Evolutionary conservation across 2,329 filamentous ascomycete species (phyloP).

Genomic region (Curvularia lunata): DNA sequence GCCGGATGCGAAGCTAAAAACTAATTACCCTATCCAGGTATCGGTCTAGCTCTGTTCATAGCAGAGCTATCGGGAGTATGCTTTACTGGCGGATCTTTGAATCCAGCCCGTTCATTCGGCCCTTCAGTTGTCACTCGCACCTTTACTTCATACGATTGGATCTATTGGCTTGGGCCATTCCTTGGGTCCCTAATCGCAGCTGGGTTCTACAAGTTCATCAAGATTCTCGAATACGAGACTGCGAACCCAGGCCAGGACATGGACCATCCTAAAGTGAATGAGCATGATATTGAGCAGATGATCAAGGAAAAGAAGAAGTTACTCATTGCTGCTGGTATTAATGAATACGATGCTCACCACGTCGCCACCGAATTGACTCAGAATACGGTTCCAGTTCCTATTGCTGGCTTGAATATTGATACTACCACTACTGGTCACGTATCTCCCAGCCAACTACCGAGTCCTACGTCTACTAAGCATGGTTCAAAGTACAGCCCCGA

Average conservation of each 20-base stretch:
- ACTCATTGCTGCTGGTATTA: background rate
- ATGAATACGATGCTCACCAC: background rate
- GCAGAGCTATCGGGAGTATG: conserved; percentile 43
- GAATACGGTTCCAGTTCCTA: background rate
- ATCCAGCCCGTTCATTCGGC: conserved; percentile 54
- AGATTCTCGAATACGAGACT: conserved; percentile 43
- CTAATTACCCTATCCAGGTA: background rate
- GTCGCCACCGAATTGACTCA: background rate
- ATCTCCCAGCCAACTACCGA: conserved; percentile 6
- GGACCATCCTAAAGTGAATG: background rate
- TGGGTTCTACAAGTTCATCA: conserved; percentile 56
- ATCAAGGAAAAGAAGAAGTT: background rate
- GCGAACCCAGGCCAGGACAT: conserved; percentile 32
- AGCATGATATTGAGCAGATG: no score
- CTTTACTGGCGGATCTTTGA: conserved; percentile 53
- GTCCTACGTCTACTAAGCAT: background rate
- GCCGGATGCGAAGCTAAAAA: background rate
- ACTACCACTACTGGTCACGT: conserved; percentile 21
- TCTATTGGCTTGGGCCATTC: conserved; percentile 55
- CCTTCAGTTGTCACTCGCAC: conserved; percentile 49
- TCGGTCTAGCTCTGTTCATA: conserved; percentile 44
- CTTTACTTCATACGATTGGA: conserved; percentile 42
- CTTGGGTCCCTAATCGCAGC: conserved; percentile 53
- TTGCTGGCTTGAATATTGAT: conserved; percentile 15
- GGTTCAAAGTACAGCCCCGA: background rate